Evolutionary conservation across 2,329 filamentous ascomycete species (phyloP).

Genomic region (Rhynchosporium graminicola): DNA sequence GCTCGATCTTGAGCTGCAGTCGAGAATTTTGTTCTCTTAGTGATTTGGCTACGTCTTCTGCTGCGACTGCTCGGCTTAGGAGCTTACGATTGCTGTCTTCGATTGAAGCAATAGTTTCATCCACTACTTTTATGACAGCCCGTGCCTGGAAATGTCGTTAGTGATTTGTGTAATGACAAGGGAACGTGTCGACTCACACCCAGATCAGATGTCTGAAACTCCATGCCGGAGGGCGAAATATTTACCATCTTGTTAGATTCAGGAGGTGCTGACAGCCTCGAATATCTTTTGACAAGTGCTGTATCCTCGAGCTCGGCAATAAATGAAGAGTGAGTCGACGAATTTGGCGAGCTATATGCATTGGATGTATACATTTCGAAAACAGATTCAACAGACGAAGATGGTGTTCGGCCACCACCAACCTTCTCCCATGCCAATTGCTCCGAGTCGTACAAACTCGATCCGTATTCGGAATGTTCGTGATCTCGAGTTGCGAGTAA

Average conservation of each 20-base stretch:
- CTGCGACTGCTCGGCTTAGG: slow-evolving; percentile 30
- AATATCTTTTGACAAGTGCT: slow-evolving; percentile 15
- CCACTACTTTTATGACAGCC: slow-evolving; percentile 30
- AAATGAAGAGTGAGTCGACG: slow-evolving; percentile 27
- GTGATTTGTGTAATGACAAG: background rate
- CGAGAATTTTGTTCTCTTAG: slow-evolving; percentile 31
- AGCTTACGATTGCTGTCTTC: slow-evolving; percentile 34
- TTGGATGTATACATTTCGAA: slow-evolving; percentile 31
- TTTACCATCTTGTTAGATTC: slow-evolving; percentile 6
- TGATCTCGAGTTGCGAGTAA: slow-evolving; percentile 26
- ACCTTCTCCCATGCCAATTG: slow-evolving; percentile 24
- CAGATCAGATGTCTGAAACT: slow-evolving; percentile 19
- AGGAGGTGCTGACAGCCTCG: slow-evolving; percentile 1
- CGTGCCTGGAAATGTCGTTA: slow-evolving; percentile 23
- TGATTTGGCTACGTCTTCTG: slow-evolving; percentile 34
- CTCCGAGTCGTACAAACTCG: slow-evolving; percentile 26
- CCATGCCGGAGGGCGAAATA: slow-evolving; percentile 22
- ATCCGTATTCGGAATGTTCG: slow-evolving; percentile 28
- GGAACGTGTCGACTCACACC: slow-evolving; percentile 12
- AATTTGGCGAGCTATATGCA: slow-evolving; percentile 24
- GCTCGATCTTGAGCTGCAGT: slow-evolving; percentile 30
- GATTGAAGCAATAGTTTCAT: slow-evolving; percentile 35
- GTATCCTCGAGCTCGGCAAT: slow-evolving; percentile 37
- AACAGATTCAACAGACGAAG: slow-evolving; percentile 33
- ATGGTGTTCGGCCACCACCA: slow-evolving; percentile 25